A percentile compares a stretch with the other conserved stretches of the same genome.
Evolutionary conservation across 192 early-diverging fungal genomes (phyloP).

Genomic region (Funneliformis geosporum): DNA sequence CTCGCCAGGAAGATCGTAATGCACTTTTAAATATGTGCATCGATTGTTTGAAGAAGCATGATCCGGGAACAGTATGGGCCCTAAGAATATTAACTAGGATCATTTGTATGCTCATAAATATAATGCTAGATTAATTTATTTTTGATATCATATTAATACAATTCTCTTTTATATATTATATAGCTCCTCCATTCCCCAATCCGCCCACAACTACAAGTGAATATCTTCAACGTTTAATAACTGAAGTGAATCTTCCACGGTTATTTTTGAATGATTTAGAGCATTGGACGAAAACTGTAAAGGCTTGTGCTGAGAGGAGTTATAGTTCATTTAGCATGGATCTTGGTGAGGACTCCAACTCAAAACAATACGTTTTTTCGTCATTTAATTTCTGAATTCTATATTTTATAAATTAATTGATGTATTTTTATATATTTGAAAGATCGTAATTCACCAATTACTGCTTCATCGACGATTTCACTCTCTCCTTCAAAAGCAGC

Average conservation of each 20-base stretch:
- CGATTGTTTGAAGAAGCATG: constrained; percentile 40
- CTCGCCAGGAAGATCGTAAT: constrained; percentile 36
- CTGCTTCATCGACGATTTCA: neutral
- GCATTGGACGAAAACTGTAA: constrained; percentile 32
- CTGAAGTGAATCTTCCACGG: constrained; percentile 12
- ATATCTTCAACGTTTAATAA: constrained; percentile 25
- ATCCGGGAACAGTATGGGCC: constrained; percentile 50
- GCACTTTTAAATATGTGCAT: constrained; percentile 39
- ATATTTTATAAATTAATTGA: neutral
- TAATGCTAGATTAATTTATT: neutral
- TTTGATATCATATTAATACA: neutral
- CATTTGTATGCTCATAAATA: constrained; percentile 34
- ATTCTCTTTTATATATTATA: neutral
- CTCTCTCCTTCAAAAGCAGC: constrained; percentile 29
- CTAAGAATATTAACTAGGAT: constrained; percentile 42
- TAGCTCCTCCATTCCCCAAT: constrained; percentile 24
- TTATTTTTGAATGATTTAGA: constrained; percentile 34
- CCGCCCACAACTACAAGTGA: neutral
- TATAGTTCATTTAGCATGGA: constrained; percentile 28
- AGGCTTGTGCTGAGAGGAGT: constrained; percentile 14
- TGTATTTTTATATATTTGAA: neutral
- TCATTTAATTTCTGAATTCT: neutral
- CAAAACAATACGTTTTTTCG: neutral
- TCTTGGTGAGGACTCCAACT: constrained; percentile 13
- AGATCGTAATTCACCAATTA: constrained; percentile 16